A percentile compares a stretch with the other conserved stretches of the same genome.
These are phyloP conservation scores for Luvunga scandens DNA, from an alignment of 345 rosid genomes.

Conservation along the genomic window DNA sequence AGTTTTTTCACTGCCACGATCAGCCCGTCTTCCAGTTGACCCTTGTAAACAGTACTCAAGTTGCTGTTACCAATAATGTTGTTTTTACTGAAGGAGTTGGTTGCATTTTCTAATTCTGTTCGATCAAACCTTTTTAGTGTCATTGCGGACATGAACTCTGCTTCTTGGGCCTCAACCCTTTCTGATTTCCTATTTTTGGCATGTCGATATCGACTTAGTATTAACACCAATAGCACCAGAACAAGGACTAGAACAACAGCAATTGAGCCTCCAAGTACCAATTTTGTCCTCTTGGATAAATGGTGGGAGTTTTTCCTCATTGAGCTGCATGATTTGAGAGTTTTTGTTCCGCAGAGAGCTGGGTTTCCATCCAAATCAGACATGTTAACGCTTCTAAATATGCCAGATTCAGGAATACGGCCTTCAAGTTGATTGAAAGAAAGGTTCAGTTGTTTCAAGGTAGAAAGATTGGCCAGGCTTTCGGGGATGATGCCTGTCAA, in stretches of 20 bases:
- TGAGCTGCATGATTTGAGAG: slow-evolving; percentile 40
- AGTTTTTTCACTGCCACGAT: slow-evolving; percentile 70
- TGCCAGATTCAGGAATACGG: slow-evolving; percentile 59
- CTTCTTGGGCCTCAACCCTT: slow-evolving; percentile 34
- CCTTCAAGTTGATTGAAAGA: slow-evolving; percentile 77
- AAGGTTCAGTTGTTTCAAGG: slow-evolving; percentile 58
- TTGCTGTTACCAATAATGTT: slow-evolving; percentile 72
- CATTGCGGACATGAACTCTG: slow-evolving; percentile 41
- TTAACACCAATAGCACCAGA: slow-evolving; percentile 26
- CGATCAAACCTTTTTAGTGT: slow-evolving; percentile 57
- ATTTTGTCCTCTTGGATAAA: slow-evolving; percentile 39
- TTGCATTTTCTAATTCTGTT: slow-evolving; percentile 58
- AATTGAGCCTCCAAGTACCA: slow-evolving; percentile 46
- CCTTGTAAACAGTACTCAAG: slow-evolving; percentile 83
- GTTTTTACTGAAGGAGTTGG: slow-evolving; percentile 46
- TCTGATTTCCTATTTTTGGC: slow-evolving; percentile 23
- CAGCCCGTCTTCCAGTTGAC: slow-evolving; percentile 57
- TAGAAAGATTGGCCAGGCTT: slow-evolving; percentile 47
- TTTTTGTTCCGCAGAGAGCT: slow-evolving; percentile 62
- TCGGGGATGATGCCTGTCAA: slow-evolving; percentile 64
- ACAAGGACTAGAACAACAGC: slow-evolving; percentile 34
- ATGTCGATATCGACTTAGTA: slow-evolving; percentile 18
- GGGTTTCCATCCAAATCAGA: slow-evolving; percentile 59
- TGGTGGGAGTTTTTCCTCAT: slow-evolving; percentile 27
- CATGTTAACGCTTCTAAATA: slow-evolving; percentile 47